phyloP scores from a whole-genome alignment of 2,329 filamentous ascomycete species.

The Decorospora gaudefroyi region DNA sequence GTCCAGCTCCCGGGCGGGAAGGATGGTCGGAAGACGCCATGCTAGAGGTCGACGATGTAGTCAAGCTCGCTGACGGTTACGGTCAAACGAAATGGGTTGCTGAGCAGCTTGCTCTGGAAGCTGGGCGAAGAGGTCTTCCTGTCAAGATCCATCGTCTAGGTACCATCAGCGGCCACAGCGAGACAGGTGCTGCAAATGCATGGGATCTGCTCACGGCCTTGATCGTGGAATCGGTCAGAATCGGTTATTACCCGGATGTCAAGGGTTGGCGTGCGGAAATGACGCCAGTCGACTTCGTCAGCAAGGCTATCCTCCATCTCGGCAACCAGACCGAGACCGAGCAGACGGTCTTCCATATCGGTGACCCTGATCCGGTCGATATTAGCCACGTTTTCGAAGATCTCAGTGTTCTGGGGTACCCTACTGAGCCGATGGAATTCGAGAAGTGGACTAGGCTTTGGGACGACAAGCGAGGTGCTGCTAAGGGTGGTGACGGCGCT shows the following conservation, averaged over 20 bases:
- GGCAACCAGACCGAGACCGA: slow-evolving; percentile 65
- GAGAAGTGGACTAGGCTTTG: slow-evolving; percentile 76
- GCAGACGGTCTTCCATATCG: slow-evolving; percentile 73
- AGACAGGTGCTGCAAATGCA: slow-evolving; percentile 73
- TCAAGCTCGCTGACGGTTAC: slow-evolving; percentile 72
- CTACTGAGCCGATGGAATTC: slow-evolving; percentile 68
- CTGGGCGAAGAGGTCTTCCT: slow-evolving; percentile 68
- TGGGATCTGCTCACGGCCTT: slow-evolving; percentile 78
- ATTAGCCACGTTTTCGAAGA: slow-evolving; percentile 67
- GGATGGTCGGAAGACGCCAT: slow-evolving; percentile 74
- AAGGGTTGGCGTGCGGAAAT: slow-evolving; percentile 79
- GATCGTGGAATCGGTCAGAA: slow-evolving; percentile 74
- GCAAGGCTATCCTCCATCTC: slow-evolving; percentile 71
- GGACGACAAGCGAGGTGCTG: slow-evolving; percentile 69
- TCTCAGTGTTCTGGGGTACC: slow-evolving; percentile 69
- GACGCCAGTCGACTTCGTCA: slow-evolving; percentile 83
- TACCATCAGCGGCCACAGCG: slow-evolving; percentile 78
- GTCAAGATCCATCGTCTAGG: slow-evolving; percentile 73
- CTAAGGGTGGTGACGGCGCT: slow-evolving; percentile 68
- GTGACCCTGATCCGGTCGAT: slow-evolving; percentile 71
- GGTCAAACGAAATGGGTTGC: slow-evolving; percentile 83
- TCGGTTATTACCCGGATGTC: slow-evolving; percentile 71
- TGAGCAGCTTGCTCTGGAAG: slow-evolving; percentile 73
- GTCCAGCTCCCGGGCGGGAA: slow-evolving; percentile 62
- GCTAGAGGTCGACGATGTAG: slow-evolving; percentile 68